Evolutionary conservation across 2,329 filamentous ascomycete species (phyloP).

Genomic region (Aureobasidium sp.): DNA sequence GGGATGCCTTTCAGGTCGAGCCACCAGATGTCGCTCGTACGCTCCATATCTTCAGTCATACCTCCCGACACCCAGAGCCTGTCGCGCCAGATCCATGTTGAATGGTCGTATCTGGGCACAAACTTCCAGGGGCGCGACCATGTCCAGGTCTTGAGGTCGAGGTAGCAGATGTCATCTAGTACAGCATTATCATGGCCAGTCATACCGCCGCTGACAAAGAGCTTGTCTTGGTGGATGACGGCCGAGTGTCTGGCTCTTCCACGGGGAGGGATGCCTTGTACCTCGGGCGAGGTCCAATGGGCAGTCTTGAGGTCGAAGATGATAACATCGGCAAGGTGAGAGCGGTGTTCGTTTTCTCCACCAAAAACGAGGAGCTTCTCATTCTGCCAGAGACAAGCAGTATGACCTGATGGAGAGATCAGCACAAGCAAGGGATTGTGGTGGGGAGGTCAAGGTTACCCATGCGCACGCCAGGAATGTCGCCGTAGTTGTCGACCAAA

Average conservation of each 20-base stretch:
- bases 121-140: constrained; percentile 97
- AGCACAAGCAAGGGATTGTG: constrained; percentile 9
- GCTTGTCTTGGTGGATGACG: constrained; percentile 89
- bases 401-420: constrained; percentile 60
- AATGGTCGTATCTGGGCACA: constrained; percentile 89
- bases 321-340: constrained; percentile 91
- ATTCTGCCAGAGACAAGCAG: constrained; percentile 85
- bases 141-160: constrained; percentile 94
- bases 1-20: constrained; percentile 87
- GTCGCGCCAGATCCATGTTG: constrained; percentile 86
- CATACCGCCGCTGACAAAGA: constrained; percentile 94
- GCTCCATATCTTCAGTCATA: constrained; percentile 92
- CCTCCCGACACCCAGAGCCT: constrained; percentile 96
- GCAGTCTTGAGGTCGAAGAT: constrained; percentile 92
- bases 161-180: constrained; percentile 90
- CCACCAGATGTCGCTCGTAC: constrained; percentile 95
- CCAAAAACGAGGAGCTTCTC: constrained; percentile 96
- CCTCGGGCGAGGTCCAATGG: constrained; percentile 88
- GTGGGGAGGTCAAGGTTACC: constrained; percentile 47
- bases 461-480: constrained; percentile 96
- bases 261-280: constrained; percentile 76
- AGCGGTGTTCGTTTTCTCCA: constrained; percentile 94
- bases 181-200: constrained; percentile 89
- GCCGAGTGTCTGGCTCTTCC: constrained; percentile 90
- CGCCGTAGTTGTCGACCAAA: constrained; percentile 95